These are phyloP conservation scores for Blepharisma japonicum DNA, from an alignment of 73 alveolate genomes.

Conservation along the genomic window DNA sequence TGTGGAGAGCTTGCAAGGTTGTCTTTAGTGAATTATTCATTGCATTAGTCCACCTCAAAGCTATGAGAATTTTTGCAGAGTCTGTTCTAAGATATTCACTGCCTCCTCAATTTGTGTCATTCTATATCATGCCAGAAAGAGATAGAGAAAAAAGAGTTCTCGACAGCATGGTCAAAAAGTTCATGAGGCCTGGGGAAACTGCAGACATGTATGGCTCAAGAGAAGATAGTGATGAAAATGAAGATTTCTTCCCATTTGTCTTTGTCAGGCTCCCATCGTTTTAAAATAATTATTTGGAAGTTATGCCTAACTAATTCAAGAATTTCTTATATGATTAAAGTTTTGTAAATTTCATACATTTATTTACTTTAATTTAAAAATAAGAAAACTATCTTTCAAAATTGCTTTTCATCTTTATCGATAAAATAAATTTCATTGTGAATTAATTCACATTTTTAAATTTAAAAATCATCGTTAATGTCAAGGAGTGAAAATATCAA, in stretches of 20 bases:
- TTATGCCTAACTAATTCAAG: too few relatives aligned
- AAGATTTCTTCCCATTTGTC: constrained; percentile 88
- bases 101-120: constrained; percentile 55
- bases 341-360: too few relatives aligned
- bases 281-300: too few relatives aligned
- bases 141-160: constrained; percentile 68
- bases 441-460: too few relatives aligned
- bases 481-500: background rate
- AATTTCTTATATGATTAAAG: too few relatives aligned
- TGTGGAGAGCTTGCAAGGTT: constrained; percentile 58
- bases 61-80: constrained; percentile 74
- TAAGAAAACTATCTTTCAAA: too few relatives aligned
- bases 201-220: constrained; percentile 73
- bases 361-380: too few relatives aligned
- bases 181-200: constrained; percentile 39
- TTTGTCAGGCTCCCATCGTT: constrained; percentile 34
- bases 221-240: constrained; percentile 80
- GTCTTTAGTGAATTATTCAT: constrained; percentile 70
- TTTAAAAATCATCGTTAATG: too few relatives aligned
- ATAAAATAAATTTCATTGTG: too few relatives aligned
- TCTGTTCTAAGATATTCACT: constrained; percentile 76
- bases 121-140: constrained; percentile 39
- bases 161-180: constrained; percentile 45
- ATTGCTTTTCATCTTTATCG: too few relatives aligned
- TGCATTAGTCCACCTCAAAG: constrained; percentile 69